These are phyloP conservation scores for Physaria fendleri DNA, from an alignment of 345 rosid species.

Conservation along the genomic window DNA sequence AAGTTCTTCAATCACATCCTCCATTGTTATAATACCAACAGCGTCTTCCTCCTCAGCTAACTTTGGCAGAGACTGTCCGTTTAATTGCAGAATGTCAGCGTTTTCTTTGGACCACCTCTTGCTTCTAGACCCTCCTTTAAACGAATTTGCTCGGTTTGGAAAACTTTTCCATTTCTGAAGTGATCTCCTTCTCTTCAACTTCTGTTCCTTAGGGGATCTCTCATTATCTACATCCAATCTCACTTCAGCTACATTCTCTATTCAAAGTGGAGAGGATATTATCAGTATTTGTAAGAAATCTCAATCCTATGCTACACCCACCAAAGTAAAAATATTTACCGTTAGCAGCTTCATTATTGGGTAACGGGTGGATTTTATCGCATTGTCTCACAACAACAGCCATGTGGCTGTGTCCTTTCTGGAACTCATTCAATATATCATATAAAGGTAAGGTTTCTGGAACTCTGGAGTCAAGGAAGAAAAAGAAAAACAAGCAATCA, in stretches of 20 bases:
- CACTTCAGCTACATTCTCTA: conserved; percentile 44
- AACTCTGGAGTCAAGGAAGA: conserved; percentile 38
- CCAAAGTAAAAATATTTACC: background rate
- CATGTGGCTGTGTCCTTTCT: conserved; percentile 97
- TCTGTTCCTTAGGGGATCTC: conserved; percentile 32
- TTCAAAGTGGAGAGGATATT: background rate
- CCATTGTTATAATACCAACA: conserved; percentile 86
- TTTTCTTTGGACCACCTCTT: conserved; percentile 66
- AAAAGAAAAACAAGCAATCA: background rate
- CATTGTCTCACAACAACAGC: conserved; percentile 63
- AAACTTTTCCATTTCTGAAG: conserved; percentile 74
- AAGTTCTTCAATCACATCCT: conserved; percentile 93
- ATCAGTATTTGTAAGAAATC: background rate
- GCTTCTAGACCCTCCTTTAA: conserved; percentile 42
- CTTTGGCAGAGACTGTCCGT: conserved; percentile 47
- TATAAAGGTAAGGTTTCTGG: conserved; percentile 66
- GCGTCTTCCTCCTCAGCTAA: conserved; percentile 74
- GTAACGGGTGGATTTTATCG: conserved; percentile 20
- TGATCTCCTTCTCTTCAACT: conserved; percentile 44
- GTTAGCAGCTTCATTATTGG: background rate
- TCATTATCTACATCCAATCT: conserved; percentile 49
- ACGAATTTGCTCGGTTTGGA: conserved; percentile 38
- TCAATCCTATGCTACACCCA: background rate
- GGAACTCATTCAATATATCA: conserved; percentile 88
- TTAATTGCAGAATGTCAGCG: conserved; percentile 54